These are phyloP conservation scores for Rhynchosporium graminicola DNA, from an alignment of 2,329 filamentous ascomycete species.

Conservation along the genomic window DNA sequence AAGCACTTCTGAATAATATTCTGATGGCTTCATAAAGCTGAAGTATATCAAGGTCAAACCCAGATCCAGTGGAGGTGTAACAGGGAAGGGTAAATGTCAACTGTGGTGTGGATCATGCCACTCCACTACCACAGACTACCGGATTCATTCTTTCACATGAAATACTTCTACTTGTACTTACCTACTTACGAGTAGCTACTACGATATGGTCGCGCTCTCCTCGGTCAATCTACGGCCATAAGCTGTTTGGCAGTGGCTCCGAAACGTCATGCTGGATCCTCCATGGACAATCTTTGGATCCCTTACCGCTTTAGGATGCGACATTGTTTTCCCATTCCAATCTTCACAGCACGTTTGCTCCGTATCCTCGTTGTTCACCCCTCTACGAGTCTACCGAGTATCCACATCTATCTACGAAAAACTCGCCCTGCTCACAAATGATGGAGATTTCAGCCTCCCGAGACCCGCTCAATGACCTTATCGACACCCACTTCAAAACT, in stretches of 20 bases:
- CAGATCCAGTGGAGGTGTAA: too few relatives aligned
- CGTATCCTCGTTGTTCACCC: constrained; percentile 3
- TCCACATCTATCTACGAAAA: neutral
- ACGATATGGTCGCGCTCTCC: neutral
- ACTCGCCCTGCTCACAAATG: neutral
- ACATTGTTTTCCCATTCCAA: neutral
- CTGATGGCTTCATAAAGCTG: too few relatives aligned
- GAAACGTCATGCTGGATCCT: constrained; percentile 30
- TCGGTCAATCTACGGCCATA: constrained; percentile 27
- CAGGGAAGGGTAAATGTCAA: too few relatives aligned
- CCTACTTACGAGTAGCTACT: too few relatives aligned
- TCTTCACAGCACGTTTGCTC: constrained; percentile 5
- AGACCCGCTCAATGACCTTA: constrained; percentile 31
- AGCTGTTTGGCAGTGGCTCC: constrained; percentile 16
- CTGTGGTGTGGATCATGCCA: too few relatives aligned
- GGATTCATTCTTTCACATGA: neutral
- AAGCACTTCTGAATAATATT: too few relatives aligned
- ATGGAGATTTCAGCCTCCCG: constrained; percentile 13
- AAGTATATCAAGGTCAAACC: too few relatives aligned
- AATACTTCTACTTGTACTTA: too few relatives aligned
- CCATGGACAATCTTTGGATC: neutral
- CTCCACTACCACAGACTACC: neutral
- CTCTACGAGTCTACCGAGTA: neutral
- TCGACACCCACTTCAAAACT: constrained; percentile 14
- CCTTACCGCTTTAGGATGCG: neutral